These are phyloP conservation scores for Anastatica hierochuntica DNA, from an alignment of 345 rosid species.

Conservation along the genomic window DNA sequence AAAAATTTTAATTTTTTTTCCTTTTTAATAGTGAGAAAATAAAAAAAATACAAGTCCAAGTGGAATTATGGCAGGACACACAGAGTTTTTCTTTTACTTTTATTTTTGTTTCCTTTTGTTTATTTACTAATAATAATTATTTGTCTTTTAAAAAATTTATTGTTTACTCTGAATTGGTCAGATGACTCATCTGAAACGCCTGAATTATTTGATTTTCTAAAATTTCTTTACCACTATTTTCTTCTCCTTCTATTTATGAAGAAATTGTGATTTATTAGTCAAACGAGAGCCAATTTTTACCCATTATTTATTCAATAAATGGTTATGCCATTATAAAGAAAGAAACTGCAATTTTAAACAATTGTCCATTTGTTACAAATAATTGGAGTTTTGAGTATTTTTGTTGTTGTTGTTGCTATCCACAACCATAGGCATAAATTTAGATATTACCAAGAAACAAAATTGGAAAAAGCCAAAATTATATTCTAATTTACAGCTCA, in stretches of 20 bases:
- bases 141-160: no score
- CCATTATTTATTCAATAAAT: slow-evolving; percentile 9
- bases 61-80: slow-evolving; percentile 20
- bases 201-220: slow-evolving; percentile 37
- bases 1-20: slow-evolving; percentile 4
- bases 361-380: not conserved
- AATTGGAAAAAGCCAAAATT: not conserved
- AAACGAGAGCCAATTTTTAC: slow-evolving; percentile 14
- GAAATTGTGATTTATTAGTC: slow-evolving; percentile 13
- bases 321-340: not conserved
- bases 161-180: slow-evolving; percentile 42
- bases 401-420: slow-evolving; percentile 12
- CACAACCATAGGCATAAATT: slow-evolving; percentile 18
- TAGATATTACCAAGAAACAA: slow-evolving; percentile 15
- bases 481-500: slow-evolving; percentile 12
- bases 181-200: slow-evolving; percentile 57
- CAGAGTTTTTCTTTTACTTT: not conserved
- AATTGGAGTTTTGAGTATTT: no score
- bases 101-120: slow-evolving; percentile 5
- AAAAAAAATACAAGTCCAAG: slow-evolving; percentile 27
- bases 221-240: slow-evolving; percentile 3
- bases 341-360: slow-evolving; percentile 11
- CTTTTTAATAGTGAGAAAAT: slow-evolving; percentile 21
- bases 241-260: slow-evolving; percentile 10
- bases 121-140: no score